Percentiles rank a stretch among this genome's conserved stretches.
Conservation (phyloP, 257 asterid species). For the Jacaranda mimosifolia region DNA sequence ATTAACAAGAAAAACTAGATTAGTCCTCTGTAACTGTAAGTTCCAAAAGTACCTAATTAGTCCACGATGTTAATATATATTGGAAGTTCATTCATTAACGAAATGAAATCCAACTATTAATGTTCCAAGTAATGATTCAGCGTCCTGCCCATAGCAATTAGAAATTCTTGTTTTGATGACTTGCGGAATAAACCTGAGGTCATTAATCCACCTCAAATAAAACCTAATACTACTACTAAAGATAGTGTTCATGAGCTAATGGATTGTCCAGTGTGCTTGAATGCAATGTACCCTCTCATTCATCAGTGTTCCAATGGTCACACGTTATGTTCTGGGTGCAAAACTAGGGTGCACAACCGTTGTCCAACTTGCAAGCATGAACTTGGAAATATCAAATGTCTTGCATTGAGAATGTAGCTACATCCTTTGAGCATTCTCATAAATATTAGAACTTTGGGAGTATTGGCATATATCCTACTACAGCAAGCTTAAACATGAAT, state of each 20-base stretch:
- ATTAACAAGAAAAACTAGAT: background rate
- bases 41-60: too few species aligned
- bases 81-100: too few species aligned
- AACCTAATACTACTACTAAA: conserved; percentile 48
- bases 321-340: conserved; percentile 70
- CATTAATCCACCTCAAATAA: conserved; percentile 56
- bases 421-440: conserved; percentile 72
- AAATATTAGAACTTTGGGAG: too few species aligned
- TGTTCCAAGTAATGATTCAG: conserved; percentile 1
- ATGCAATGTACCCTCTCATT: too few species aligned
- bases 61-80: too few species aligned
- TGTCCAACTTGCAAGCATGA: conserved; percentile 80
- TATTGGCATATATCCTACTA: conserved; percentile 68
- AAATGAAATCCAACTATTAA: too few species aligned
- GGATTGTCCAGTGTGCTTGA: too few species aligned
- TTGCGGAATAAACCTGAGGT: too few species aligned
- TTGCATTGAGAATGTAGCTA: conserved; percentile 77
- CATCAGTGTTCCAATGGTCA: too few species aligned
- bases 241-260: too few species aligned
- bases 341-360: conserved; percentile 68
- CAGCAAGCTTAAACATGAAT: conserved; percentile 70
- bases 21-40: too few species aligned
- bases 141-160: conserved; percentile 47
- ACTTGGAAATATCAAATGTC: conserved; percentile 73
- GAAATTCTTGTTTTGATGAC: conserved; percentile 49